A percentile compares a stretch with the other conserved stretches of the same genome.
Evolutionary conservation across 139 green algal species (phyloP).

Genomic region (Picochlorum sp.): DNA sequence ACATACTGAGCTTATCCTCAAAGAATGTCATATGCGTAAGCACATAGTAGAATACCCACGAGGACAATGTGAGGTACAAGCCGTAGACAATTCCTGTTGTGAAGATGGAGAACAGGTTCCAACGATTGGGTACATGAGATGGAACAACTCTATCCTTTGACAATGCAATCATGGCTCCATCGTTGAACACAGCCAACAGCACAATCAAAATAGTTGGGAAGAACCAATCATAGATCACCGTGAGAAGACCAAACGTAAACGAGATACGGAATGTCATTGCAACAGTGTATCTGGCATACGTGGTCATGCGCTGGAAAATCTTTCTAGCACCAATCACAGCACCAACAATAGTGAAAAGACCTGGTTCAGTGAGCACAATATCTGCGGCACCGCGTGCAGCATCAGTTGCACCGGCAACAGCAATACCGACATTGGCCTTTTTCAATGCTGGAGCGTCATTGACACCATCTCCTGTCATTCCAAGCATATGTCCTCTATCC

Average conservation of each 20-base stretch:
- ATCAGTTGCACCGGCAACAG: slow-evolving; percentile 68
- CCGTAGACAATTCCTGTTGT: slow-evolving; percentile 66
- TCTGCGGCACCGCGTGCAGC: slow-evolving; percentile 72
- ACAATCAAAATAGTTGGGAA: slow-evolving; percentile 75
- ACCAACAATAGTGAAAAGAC: slow-evolving; percentile 54
- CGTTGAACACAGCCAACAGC: slow-evolving; percentile 81
- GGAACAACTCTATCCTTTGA: slow-evolving; percentile 65
- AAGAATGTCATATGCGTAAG: slow-evolving; percentile 57
- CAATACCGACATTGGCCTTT: slow-evolving; percentile 90
- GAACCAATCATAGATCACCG: slow-evolving; percentile 71
- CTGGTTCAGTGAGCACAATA: slow-evolving; percentile 61
- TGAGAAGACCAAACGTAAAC: slow-evolving; percentile 81
- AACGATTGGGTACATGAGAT: slow-evolving; percentile 53
- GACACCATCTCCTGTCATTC: slow-evolving; percentile 83
- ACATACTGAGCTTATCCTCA: slow-evolving; percentile 38
- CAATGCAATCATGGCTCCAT: slow-evolving; percentile 81
- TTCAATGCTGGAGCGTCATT: slow-evolving; percentile 94
- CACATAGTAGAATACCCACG: slow-evolving; percentile 58
- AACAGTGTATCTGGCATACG: slow-evolving; percentile 59
- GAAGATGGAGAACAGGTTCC: slow-evolving; percentile 73
- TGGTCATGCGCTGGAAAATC: slow-evolving; percentile 89
- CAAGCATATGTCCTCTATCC: slow-evolving; percentile 25
- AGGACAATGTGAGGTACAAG: slow-evolving; percentile 67
- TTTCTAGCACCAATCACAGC: slow-evolving; percentile 68
- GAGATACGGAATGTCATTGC: slow-evolving; percentile 80